Percentiles rank a stretch among this genome's conserved stretches.
These are phyloP conservation scores for Neopestalotiopsis clavispora DNA, from an alignment of 2,329 filamentous ascomycete genomes.

Conservation along the genomic window DNA sequence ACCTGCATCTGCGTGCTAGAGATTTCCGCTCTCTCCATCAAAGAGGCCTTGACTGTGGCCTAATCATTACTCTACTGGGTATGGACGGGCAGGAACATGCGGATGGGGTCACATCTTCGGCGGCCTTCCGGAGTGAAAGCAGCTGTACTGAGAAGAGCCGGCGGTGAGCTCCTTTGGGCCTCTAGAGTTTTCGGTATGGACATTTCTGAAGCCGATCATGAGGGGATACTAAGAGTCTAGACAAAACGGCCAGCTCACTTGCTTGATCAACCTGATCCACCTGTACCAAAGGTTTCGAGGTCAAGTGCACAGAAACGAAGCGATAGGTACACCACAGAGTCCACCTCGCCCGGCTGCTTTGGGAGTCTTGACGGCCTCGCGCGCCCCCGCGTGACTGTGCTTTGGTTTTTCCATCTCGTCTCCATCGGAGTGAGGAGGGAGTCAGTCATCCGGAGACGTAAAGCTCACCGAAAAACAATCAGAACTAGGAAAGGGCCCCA, in stretches of 20 bases:
- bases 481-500: neutral
- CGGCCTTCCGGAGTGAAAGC: neutral
- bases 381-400: neutral
- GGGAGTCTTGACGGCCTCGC: neutral
- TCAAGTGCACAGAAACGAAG: neutral
- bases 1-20: neutral
- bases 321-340: neutral
- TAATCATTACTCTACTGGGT: neutral
- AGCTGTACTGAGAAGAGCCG: neutral
- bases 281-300: neutral
- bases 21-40: neutral
- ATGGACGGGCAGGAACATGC: neutral
- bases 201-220: neutral
- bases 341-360: neutral
- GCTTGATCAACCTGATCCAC: neutral
- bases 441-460: neutral
- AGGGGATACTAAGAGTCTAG: neutral
- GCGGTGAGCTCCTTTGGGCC: constrained; percentile 4
- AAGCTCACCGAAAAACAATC: constrained; percentile 5
- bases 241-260: neutral
- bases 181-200: neutral
- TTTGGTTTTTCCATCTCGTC: neutral
- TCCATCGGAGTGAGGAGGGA: neutral
- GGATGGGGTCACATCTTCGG: constrained; percentile 2
- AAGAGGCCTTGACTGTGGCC: neutral